phyloP scores from a whole-genome alignment of 768 basidiomycete genomes.

The Hericium rajendrae region DNA sequence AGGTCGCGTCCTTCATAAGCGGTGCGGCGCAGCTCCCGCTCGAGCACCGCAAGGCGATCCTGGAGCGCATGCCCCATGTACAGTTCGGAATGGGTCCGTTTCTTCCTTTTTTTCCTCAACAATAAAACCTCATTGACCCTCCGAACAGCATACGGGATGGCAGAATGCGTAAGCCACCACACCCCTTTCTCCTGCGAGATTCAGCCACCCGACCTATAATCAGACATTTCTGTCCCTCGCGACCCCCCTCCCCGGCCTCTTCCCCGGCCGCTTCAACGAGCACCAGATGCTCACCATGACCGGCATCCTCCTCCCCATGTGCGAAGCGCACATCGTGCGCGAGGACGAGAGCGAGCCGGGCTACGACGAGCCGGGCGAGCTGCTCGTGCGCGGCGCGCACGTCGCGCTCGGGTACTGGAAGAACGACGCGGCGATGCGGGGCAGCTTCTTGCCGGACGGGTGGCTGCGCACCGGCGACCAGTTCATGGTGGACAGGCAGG shows the following conservation, averaged over 20 bases:
- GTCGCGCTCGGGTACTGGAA: conserved; percentile 65
- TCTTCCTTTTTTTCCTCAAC: too few species aligned
- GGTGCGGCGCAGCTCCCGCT: neutral
- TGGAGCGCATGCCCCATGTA: neutral
- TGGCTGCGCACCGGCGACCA: conserved; percentile 74
- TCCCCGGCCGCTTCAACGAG: neutral
- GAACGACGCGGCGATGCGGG: conserved; percentile 53
- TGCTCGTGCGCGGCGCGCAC: conserved; percentile 48
- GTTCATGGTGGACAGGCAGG: conserved; percentile 50
- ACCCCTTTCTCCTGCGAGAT: neutral
- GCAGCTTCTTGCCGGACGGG: conserved; percentile 55
- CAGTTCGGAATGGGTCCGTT: neutral
- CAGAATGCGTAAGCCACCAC: neutral
- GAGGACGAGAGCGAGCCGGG: conserved; percentile 49
- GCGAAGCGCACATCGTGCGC: conserved; percentile 51
- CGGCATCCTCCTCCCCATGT: conserved; percentile 53
- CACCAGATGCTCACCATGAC: conserved; percentile 22
- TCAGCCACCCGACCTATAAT: neutral
- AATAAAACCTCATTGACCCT: neutral
- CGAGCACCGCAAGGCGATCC: neutral
- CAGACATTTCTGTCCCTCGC: neutral
- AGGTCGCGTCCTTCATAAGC: neutral
- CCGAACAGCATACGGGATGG: conserved; percentile 45
- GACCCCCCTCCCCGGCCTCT: neutral
- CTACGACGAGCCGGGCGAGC: conserved; percentile 53